Evolutionary conservation across 768 basidiomycete species (phyloP), one percentile per base, ranked within the genome.

Genomic region (Boletus tomentosulus): DNA sequence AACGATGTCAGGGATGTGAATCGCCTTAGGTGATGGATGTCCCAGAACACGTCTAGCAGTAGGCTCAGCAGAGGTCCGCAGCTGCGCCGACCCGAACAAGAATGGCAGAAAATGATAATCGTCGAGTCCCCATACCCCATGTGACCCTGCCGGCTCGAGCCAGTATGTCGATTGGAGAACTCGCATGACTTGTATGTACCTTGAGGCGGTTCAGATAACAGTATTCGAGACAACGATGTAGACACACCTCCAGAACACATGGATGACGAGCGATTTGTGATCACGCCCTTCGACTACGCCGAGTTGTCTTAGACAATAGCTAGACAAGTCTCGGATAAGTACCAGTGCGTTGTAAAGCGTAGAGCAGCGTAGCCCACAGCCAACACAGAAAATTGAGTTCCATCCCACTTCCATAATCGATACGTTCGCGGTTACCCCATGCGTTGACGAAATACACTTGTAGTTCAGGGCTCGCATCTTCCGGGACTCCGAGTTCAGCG

Each of bases 321-420:
- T 98, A 63, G 27, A 55, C 19, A 19, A 27, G n/a, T 0, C 51
- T n/a, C 16, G 13, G 31, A 3, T 57, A 11, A 55, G 28, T 31
- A 42, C 25, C 7, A 2, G 45, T 6, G 2, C 27, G 11, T n/a
- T 16, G 0, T 13, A 12, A 33, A 35, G 45, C 31, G 13, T 3
- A 9, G 0, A 46, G 3, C 6, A 6, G 15, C 9, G 22, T 1
- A 11, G 75, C 92, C 60, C 66, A 97, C 95, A 98, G 66, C 94
- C 94, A 98, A 63, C 95, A 98, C 3, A 98, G 55, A 64, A 98
- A 99, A 71, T 98, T 96, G 42, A 98, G 78, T 66, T 99, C 97
- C 96, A 98, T 98, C 13, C 97, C 97, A 62, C 94, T 97, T n/a
- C 97, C 97, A 71, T 99, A 99, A 71, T 99, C 97, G 50, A 99